phyloP scores from a whole-genome alignment of 1,284 basidiomycete genomes.

The Microbotryum violaceum region DNA sequence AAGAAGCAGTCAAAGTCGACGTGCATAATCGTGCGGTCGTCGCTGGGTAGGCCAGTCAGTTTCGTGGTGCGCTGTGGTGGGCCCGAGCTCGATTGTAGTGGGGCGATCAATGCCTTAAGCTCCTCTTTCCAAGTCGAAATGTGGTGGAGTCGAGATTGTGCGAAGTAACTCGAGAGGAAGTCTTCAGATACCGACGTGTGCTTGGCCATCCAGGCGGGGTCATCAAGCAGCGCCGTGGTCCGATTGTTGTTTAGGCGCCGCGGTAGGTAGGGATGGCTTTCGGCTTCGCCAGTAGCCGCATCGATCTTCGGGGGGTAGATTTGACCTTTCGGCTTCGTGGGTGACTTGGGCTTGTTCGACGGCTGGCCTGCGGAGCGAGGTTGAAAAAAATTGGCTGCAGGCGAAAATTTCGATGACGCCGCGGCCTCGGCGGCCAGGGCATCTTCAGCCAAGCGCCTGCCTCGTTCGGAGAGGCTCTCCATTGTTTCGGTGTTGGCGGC shows the following conservation, averaged over 20 bases:
- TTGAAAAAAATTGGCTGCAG: constrained; percentile 4
- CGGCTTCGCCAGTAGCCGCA: constrained; percentile 34
- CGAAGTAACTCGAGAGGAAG: constrained; percentile 85
- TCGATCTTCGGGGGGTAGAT: constrained; percentile 42
- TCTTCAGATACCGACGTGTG: constrained; percentile 72
- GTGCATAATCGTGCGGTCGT: constrained; percentile 72
- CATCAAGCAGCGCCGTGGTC: constrained; percentile 53
- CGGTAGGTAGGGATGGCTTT: constrained; percentile 19
- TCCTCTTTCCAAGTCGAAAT: constrained; percentile 89
- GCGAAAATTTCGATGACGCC: background rate
- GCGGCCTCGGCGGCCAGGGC: constrained; percentile 3
- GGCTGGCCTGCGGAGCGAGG: background rate
- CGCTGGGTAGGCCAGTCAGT: constrained; percentile 39
- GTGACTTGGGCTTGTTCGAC: background rate
- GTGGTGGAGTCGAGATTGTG: constrained; percentile 84
- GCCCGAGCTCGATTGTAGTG: constrained; percentile 56
- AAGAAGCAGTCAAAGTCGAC: constrained; percentile 98
- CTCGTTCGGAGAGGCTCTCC: constrained; percentile 22
- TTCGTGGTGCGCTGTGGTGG: constrained; percentile 47
- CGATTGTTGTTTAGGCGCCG: constrained; percentile 9
- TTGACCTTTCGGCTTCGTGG: background rate
- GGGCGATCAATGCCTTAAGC: constrained; percentile 67
- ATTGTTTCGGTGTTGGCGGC: constrained; percentile 8
- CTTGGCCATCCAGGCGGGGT: constrained; percentile 72
- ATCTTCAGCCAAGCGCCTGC: constrained; percentile 15